These are phyloP conservation scores for Pulveroboletus sp. DNA, from an alignment of 1,284 basidiomycete genomes.

Conservation along the genomic window DNA sequence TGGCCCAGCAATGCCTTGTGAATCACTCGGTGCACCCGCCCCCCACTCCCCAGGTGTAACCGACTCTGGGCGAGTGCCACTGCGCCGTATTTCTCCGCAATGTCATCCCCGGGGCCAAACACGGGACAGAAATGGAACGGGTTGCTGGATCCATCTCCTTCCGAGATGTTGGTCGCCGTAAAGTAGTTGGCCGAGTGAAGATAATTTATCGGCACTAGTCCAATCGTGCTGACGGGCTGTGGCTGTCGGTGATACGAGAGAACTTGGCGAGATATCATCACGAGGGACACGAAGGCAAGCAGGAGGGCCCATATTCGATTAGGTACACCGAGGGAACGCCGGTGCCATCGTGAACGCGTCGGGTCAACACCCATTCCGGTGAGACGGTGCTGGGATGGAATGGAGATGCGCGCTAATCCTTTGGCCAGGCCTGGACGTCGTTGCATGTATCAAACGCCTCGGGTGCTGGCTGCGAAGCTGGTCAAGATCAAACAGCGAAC, in stretches of 20 bases:
- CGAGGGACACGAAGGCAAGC: constrained; percentile 51
- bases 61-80: constrained; percentile 75
- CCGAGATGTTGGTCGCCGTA: constrained; percentile 48
- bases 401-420: constrained; percentile 54
- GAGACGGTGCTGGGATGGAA: constrained; percentile 42
- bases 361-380: constrained; percentile 47
- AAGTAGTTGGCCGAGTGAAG: constrained; percentile 37
- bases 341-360: constrained; percentile 47
- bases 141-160: constrained; percentile 48
- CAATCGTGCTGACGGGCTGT: constrained; percentile 46
- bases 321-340: constrained; percentile 60
- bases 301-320: constrained; percentile 76
- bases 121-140: constrained; percentile 92
- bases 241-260: constrained; percentile 42
- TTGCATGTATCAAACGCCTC: constrained; percentile 46
- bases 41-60: constrained; percentile 81
- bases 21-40: constrained; percentile 80
- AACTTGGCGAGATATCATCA: constrained; percentile 64
- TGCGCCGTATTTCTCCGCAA: constrained; percentile 80
- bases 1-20: constrained; percentile 83
- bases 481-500: not conserved
- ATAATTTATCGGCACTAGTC: constrained; percentile 69
- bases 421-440: constrained; percentile 50
- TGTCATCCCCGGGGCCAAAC: constrained; percentile 78
- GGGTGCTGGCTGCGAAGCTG: constrained; percentile 3